A percentile compares a stretch with the other conserved stretches of the same genome.
These are phyloP conservation scores for Fusarium sp. DNA, from an alignment of 2,329 filamentous ascomycete species.

Conservation along the genomic window DNA sequence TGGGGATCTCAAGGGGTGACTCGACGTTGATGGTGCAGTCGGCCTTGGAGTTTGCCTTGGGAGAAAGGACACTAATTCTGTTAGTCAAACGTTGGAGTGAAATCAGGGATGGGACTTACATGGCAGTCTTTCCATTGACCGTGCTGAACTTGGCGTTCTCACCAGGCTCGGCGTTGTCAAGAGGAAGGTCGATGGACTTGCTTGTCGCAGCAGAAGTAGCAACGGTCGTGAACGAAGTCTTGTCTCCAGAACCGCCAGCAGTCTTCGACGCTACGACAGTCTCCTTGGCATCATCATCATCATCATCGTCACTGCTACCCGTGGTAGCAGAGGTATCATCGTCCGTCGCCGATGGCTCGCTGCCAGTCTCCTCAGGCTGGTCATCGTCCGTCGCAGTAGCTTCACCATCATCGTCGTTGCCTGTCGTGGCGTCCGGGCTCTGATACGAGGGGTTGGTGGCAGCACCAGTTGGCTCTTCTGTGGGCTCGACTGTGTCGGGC, in stretches of 20 bases:
- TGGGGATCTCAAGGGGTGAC: not conserved
- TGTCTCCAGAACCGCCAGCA: not conserved
- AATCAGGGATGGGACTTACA: constrained; percentile 5
- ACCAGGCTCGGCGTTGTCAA: constrained; percentile 5
- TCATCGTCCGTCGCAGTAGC: not conserved
- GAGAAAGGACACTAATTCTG: not conserved
- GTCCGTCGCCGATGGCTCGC: not conserved
- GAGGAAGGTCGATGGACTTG: not conserved
- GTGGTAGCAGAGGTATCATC: not conserved
- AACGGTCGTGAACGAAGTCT: not conserved
- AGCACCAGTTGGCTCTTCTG: not conserved
- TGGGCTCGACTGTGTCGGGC: not conserved
- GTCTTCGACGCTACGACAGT: not conserved
- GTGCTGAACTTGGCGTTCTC: constrained; percentile 4
- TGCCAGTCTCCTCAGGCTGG: not conserved
- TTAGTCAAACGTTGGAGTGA: not conserved
- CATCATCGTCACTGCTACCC: not conserved
- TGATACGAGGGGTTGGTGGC: not conserved
- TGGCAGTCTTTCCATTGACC: constrained; percentile 9
- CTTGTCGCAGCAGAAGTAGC: not conserved
- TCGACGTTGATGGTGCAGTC: constrained; percentile 12
- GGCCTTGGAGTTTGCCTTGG: constrained; percentile 13
- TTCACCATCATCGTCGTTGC: not conserved
- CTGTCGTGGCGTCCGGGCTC: not conserved
- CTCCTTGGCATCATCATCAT: not conserved